Base-by-base conservation (phyloP, 176 grass and related monocot genomes). In the Lolium rigidum region DNA sequence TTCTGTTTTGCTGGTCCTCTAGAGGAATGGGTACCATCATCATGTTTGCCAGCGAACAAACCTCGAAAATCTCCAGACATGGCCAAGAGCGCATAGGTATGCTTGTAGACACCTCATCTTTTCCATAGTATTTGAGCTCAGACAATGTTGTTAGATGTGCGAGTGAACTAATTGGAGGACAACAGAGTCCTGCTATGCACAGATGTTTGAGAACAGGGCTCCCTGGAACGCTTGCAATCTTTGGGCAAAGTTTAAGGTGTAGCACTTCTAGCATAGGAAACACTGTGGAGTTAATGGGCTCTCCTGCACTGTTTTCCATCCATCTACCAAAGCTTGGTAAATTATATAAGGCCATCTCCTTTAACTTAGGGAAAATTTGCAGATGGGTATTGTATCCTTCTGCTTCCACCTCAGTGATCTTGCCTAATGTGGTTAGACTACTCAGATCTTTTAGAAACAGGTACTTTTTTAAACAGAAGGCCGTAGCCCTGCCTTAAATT, bases 321-420 rank as follows among this genome's bases (percentile, higher is more conserved):
- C 55, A 84, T 22, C 7, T 79, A 43, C 73, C 74, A 16, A 88
- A 16, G n/a, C 11, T 14, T 1, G 65, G 44, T 15, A 88, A 41
- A 0, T 0, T 0, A 0, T 0, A 0, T 44, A 88, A 38, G 1
- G 1, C 0, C 43, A 88, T 72, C n/a, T 0, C 2, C 4, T 52
- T 88, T 4, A 88, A 63, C 28, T 26, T 79, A 0, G 63, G 87
- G 4, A 88, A 79, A 31, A 79, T 8, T 44, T 58, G 41, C 9
- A 7, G 2, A 38, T 16, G 9, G 1, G 9, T 20, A 12, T 14
- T 49, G 41, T 7, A 0, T 37, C 16, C 49, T 77, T 14, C 7
- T 9, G 6, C 38, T 48, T 50, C 72, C 50, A 11, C 20, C 11
- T 60, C 9, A 2, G 38, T 4, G 2, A 12, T 77, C 18, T 70